Evolutionary conservation across 2,329 filamentous ascomycete genomes (phyloP), one percentile per base, ranked within the genome.

Genomic region (Aspergillus oerlinghausenensis): DNA sequence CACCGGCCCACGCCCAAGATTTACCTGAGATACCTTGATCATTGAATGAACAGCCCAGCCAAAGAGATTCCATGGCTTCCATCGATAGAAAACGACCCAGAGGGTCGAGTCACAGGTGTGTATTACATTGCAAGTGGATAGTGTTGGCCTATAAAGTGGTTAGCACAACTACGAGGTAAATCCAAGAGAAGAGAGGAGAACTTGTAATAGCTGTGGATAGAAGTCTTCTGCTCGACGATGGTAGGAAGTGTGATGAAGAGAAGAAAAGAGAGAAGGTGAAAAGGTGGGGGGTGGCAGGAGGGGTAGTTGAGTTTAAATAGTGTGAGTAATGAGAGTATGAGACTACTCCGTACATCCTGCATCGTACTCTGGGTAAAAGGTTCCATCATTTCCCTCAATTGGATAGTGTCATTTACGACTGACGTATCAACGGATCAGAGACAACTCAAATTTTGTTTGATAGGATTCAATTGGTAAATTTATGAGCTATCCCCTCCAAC

Each of bases 1-100:
- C 84, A 87, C 84, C 84, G 84, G 84, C 82, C 82, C 84, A 87
- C 82, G 82, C 83, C 77, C 78, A 73, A 66, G 71, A 63, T 66
- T 73, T 75, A 73, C 72, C 69, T 73, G 73, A 73, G 71, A 76
- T 78, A 79, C 76, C 76, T 79, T 78, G 76, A 78, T 76, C 73
- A 70, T 70, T 66, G 53, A 63, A 71, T 68, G 70, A 73, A 63
- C 55, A 62, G 63, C 65, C 71, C 73, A 75, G 69, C 71, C 65
- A 71, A 70, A 73, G 69, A 62, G 60, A 65, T 59, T 64, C 61
- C 71, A 75, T 73, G 68, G 65, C 72, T 75, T 73, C 73, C 73
- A 68, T 68, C 64, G 62, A 29, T 42, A 50, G 54, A 51, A 55
- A 17, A 47, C 43, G 43, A 47, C 55, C 53, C 26, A 3, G 2